Base-by-base conservation (phyloP, 2,329 filamentous ascomycete species). In the Rutstroemia sp. region DNA sequence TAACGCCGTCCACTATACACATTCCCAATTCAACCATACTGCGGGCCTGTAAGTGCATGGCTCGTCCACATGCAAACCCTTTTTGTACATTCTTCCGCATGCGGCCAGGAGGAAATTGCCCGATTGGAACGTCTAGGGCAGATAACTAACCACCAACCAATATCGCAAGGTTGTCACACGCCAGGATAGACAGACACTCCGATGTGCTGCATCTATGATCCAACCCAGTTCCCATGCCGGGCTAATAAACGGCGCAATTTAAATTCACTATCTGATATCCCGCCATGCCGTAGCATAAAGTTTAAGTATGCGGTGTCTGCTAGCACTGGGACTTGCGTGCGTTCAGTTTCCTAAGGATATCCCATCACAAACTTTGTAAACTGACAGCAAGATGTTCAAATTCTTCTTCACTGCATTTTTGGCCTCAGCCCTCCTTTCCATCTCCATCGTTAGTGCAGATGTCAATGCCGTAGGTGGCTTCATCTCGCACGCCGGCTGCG, bases 361-460 rank as follows among this genome's bases (percentile, higher is more conserved):
- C 25, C 25, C 25, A 27, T 8, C 8, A 6, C 25, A 27, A 27
- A 27, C 25, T 27, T 5, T 27, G 25, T 8, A 27, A 27, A 27
- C n/a, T n/a, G n/a, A n/a, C n/a, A n/a, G 27, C 38, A 54, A 30
- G 9, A 54, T 54, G 52, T 21, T 23, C 16, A 49, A 39, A 41
- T 16, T 41, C 5, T 49, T 38, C 12, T 14, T n/a, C 12, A 34
- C n/a, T 18, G 34, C 25, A 41, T 37, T 54, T 30, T 14, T 54
- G 16, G 2, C 27, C 16, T 41, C 23, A 23, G 10, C 39, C 19
- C 34, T 54, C 5, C 34, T 54, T 19, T 41, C 21, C 14, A 2
- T 54, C 44, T 23, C 23, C 23, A 3, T 23, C 23, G n/a, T 18
- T 16, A 27, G 48, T 10, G 52, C 42, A 12, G 42, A 21, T 25